Base-by-base conservation (phyloP, 306 rosid species). In the Erythrophleum fordii region DNA sequence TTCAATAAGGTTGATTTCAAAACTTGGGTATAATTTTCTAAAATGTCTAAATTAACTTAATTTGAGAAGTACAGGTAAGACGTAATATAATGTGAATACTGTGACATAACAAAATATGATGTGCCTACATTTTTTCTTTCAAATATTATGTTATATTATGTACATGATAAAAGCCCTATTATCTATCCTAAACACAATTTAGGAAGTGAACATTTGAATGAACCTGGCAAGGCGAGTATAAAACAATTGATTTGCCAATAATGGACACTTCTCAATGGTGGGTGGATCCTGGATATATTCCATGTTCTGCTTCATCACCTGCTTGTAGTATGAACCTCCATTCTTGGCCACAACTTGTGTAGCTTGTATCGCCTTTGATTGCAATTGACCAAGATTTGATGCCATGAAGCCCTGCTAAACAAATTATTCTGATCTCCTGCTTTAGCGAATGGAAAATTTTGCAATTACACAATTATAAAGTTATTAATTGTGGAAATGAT, bases 191-290 rank as follows among this genome's bases (percentile, higher is more conserved):
- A 31, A 45, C 59, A 35, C 11, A 60, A 76, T 13, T 8, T 3
- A 67, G 37, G 26, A 69, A 48, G 56, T 34, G 69, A 61, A 61
- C 22, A 62, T 31, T 4, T 31, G 4, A 48, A 1, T 1, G 34
- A 45, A 89, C 89, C 91, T 89, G 72, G 91, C 91, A 70, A 89
- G 91, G 78, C 93, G 91, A 81, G 93, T 89, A 75, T 87, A 87
- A 35, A 89, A 85, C 83, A 89, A 77, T 62, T 89, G 86, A 22
- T 87, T 87, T 5, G 91, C 89, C 83, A 89, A 61, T 35, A 80
- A 69, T 79, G 85, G 91, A 9, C 93, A 87, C 5, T 87, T 87
- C 73, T 83, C 89, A 22, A 82, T 52, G 11, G 93, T 81, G 79
- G 91, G 88, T 48, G 91, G 89, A 51, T 85, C 88, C 77, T 83